Base-by-base conservation (phyloP, 306 rosid species). In the Cyamopsis tetragonoloba region DNA sequence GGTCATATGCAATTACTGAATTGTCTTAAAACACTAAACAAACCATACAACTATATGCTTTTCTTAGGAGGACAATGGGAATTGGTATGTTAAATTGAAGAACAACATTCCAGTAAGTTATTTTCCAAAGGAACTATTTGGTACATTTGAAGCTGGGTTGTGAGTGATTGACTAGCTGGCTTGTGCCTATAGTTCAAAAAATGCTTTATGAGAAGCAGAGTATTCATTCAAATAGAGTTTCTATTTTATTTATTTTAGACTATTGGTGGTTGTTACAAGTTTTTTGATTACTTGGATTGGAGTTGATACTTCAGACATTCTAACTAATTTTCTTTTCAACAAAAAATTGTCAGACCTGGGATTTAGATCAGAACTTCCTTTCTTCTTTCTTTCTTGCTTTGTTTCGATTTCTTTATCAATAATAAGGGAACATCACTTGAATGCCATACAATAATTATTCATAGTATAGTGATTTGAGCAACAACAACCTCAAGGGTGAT, bases 381-480 rank as follows among this genome's bases (percentile, higher is more conserved):
- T 7, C 8, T 15, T 15, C 8, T 38, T 41, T 0, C 4, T 34
- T 68, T 28, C 8, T 42, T 8, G 48, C 35, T 34, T 49, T 6
- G 4, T 53, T 9, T 42, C n/a, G n/a, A n/a, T n/a, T n/a, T n/a
- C n/a, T n/a, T n/a, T n/a, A n/a, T 24, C 74, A 42, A 14, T 10
- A 34, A 56, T 42, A 51, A 57, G 59, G 68, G 63, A 44, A 38
- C 57, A 71, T 37, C 71, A 75, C 74, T 78, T 80, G 41, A 76
- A 75, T 60, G 76, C 17, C 70, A 55, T 80, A 65, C 77, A 77
- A 81, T 78, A 71, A 62, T 84, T 89, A 74, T 80, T 87, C 81
- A 23, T 89, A 89, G 91, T 89, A 82, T 96, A 89, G 98, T 82
- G 96, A 92, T 72, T 74, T 92, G 79, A 92, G 96, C 91, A 76